Percentiles rank a stretch among this genome's conserved stretches.
Conservation (phyloP, 2,329 filamentous ascomycete genomes). For the Cadophora luteo-olivacea region DNA sequence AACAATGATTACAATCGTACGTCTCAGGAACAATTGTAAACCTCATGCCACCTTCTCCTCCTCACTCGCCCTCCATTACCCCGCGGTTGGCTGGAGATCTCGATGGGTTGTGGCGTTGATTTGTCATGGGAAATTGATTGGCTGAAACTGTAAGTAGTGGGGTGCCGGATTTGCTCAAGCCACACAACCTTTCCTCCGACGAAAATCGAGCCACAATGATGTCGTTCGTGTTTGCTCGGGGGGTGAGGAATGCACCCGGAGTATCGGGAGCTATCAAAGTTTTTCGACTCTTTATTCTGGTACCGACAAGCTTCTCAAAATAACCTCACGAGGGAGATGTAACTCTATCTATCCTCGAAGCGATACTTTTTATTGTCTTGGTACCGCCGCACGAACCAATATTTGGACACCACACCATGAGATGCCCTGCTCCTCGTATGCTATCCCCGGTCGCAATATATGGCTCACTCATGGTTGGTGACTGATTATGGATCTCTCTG, state of each 20-base stretch:
- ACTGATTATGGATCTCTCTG: not conserved
- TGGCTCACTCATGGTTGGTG: slow-evolving; percentile 4
- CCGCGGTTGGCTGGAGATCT: slow-evolving; percentile 23
- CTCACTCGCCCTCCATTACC: slow-evolving; percentile 21
- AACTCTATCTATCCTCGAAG: slow-evolving; percentile 5
- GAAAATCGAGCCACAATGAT: slow-evolving; percentile 8
- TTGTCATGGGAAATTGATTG: slow-evolving; percentile 12
- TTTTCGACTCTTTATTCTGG: no score
- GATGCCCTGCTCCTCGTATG: slow-evolving; percentile 8
- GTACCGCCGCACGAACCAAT: not conserved
- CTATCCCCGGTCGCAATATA: slow-evolving; percentile 12
- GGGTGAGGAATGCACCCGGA: no score
- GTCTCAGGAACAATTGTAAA: not conserved
- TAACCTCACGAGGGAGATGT: not conserved
- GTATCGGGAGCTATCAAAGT: no score
- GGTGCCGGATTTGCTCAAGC: not conserved
- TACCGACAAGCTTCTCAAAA: not conserved
- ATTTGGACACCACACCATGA: not conserved
- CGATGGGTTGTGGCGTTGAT: slow-evolving; percentile 15
- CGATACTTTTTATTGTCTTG: not conserved
- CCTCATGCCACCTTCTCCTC: not conserved
- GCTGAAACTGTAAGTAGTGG: not conserved
- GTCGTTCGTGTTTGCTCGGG: slow-evolving; percentile 9
- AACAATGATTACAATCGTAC: not conserved
- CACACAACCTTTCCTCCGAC: not conserved